These are phyloP conservation scores for Clitoria ternatea DNA, from an alignment of 306 rosid species.

Conservation along the genomic window DNA sequence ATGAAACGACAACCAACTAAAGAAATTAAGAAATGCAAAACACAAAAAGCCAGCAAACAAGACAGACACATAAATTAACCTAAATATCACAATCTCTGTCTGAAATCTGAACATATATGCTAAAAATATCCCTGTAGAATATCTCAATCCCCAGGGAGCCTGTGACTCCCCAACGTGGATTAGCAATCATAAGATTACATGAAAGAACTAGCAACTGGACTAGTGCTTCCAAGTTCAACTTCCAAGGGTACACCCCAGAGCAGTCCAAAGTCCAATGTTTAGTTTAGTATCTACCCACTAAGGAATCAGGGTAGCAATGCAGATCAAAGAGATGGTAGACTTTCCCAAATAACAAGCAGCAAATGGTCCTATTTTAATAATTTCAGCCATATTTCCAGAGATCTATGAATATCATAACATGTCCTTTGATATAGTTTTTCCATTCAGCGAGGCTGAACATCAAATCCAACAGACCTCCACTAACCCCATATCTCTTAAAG, in stretches of 20 bases:
- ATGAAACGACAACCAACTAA: neutral
- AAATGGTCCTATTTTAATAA: conserved; percentile 5
- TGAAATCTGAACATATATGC: conserved; percentile 9
- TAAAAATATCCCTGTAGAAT: neutral
- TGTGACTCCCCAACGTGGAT: neutral
- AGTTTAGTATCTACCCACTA: conserved; percentile 7
- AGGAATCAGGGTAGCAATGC: neutral
- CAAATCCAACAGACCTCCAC: neutral
- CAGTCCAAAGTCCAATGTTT: conserved; percentile 17
- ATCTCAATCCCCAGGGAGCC: too few relatives aligned
- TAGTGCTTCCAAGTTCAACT: too few relatives aligned
- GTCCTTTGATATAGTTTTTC: neutral
- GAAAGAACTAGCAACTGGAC: neutral
- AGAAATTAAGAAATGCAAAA: neutral
- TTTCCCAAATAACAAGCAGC: neutral
- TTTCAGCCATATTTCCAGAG: neutral
- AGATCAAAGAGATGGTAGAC: neutral
- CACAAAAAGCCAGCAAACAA: neutral
- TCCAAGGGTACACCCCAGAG: neutral
- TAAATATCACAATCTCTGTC: neutral
- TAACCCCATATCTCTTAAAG: conserved; percentile 6
- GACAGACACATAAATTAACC: neutral
- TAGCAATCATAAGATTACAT: neutral
- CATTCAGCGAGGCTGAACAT: neutral
- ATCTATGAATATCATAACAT: too few relatives aligned